Base-by-base conservation (phyloP, 257 asterid species). In the Cruciata laevipes region DNA sequence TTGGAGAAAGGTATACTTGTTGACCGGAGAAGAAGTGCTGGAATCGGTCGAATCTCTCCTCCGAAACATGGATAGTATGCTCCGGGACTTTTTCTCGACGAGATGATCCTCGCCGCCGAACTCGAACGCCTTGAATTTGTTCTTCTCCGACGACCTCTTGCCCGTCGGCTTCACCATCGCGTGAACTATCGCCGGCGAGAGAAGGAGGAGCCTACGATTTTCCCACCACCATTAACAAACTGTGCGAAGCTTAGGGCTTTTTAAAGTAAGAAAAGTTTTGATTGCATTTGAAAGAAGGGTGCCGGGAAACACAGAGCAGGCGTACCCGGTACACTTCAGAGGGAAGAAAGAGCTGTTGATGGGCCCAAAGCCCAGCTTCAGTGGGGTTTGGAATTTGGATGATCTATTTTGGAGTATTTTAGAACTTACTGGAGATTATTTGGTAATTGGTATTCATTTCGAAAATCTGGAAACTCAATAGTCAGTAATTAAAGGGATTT, bases 1-100 rank as follows among this genome's bases (percentile, higher is more conserved):
- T 32, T 21, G 21, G 14, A 89, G 91, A 63, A 85, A 89, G 37
- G 7, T 10, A 82, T 85, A 89, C 68, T 91, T 89, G 59, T 79
- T 78, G 24, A 84, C 3, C 7, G 81, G 69, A 52, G 75, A 73
- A 35, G 59, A 12, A 47, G 55, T 3, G 55, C 55, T 5, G 69
- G 76, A 30, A 63, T 40, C 7, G 21, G 16, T 78, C 44, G 83
- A 72, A 72, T 61, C 75, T 78, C 72, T 71, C 33, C 31, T 32
- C 8, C 74, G 69, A 53, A 49, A 83, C 73, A 80, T 89, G 7
- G 83, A 75, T 5, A 74, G 47, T 38, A 7, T 1, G 71, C 74
- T 82, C 69, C 66, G 70, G 13, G 90, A 58, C 8, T 66, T 74
- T 21, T 31, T 35, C 78, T 87, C 96, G 38, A 75, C 75, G 6